Conservation (phyloP, 345 rosid species). For the Ceriops zippeliana region DNA sequence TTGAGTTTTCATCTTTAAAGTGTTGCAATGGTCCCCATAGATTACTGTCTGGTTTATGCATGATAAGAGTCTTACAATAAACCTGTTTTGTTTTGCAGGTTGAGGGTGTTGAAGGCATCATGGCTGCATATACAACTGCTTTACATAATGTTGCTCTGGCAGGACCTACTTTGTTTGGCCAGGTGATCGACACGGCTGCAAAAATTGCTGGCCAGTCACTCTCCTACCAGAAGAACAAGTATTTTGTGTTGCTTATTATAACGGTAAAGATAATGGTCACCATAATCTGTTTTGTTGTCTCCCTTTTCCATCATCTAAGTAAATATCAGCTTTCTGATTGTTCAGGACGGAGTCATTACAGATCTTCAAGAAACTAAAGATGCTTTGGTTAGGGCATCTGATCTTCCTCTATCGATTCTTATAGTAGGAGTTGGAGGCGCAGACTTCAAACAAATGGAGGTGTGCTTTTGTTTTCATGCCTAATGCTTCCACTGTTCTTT, state of each 20-base stretch:
- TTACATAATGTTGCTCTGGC: constrained; percentile 51
- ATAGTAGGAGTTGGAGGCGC: constrained; percentile 83
- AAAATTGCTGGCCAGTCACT: constrained; percentile 39
- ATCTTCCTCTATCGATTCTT: constrained; percentile 84
- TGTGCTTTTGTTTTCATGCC: constrained; percentile 19
- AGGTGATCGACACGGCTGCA: constrained; percentile 60
- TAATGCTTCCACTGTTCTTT: background rate
- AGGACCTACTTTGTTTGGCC: constrained; percentile 71
- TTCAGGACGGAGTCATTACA: constrained; percentile 81
- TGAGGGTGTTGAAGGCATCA: constrained; percentile 78
- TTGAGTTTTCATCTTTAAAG: too few species aligned
- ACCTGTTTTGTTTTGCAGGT: constrained; percentile 41
- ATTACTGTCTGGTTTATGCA: too few species aligned
- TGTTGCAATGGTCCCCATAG: too few species aligned
- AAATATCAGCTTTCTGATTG: background rate
- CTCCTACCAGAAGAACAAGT: constrained; percentile 29
- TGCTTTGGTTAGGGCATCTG: constrained; percentile 83
- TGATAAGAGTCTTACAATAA: too few species aligned
- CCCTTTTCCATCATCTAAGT: background rate
- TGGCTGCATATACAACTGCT: constrained; percentile 64
- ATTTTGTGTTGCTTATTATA: constrained; percentile 56
- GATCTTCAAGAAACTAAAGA: constrained; percentile 73
- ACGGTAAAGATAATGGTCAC: constrained; percentile 34
- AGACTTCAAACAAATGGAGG: constrained; percentile 91
- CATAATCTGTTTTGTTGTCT: background rate